Percentiles rank a stretch among this genome's conserved stretches.
phyloP scores from a whole-genome alignment of 2,329 filamentous ascomycete genomes.

The Fusarium dlaminii region DNA sequence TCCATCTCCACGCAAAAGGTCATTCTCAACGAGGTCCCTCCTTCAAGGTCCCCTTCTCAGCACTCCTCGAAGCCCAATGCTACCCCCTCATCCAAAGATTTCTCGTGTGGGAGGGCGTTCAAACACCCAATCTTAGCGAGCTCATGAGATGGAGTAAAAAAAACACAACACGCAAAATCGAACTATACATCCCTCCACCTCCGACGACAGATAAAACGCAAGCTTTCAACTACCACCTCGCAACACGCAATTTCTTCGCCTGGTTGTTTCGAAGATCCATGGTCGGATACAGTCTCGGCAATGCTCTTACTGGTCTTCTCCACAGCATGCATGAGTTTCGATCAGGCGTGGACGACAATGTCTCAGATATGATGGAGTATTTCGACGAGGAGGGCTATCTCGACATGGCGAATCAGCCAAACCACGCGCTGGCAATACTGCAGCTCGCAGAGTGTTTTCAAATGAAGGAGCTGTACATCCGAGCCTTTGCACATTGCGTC shows the following conservation, averaged over 20 bases:
- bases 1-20: slow-evolving; percentile 74
- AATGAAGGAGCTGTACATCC: slow-evolving; percentile 72
- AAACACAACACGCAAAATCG: slow-evolving; percentile 51
- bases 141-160: slow-evolving; percentile 47
- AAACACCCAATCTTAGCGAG: slow-evolving; percentile 40
- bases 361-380: slow-evolving; percentile 70
- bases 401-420: slow-evolving; percentile 70
- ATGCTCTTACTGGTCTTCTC: slow-evolving; percentile 70
- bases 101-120: slow-evolving; percentile 47
- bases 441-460: slow-evolving; percentile 74
- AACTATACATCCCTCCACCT: slow-evolving; percentile 77
- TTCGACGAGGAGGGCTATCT: slow-evolving; percentile 76
- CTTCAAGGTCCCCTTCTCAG: slow-evolving; percentile 70
- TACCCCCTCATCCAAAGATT: slow-evolving; percentile 67
- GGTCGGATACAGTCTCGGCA: slow-evolving; percentile 73
- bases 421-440: slow-evolving; percentile 74
- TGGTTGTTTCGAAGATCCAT: slow-evolving; percentile 73
- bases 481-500: slow-evolving; percentile 80
- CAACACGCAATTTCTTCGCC: slow-evolving; percentile 79
- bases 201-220: slow-evolving; percentile 61
- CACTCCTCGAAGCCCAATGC: slow-evolving; percentile 67
- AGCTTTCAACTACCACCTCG: slow-evolving; percentile 70
- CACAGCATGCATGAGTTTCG: slow-evolving; percentile 72
- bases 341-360: slow-evolving; percentile 62
- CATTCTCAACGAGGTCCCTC: slow-evolving; percentile 73